These are phyloP conservation scores for Naematelia aurantialba DNA, from an alignment of 768 basidiomycete genomes.

Conservation along the genomic window DNA sequence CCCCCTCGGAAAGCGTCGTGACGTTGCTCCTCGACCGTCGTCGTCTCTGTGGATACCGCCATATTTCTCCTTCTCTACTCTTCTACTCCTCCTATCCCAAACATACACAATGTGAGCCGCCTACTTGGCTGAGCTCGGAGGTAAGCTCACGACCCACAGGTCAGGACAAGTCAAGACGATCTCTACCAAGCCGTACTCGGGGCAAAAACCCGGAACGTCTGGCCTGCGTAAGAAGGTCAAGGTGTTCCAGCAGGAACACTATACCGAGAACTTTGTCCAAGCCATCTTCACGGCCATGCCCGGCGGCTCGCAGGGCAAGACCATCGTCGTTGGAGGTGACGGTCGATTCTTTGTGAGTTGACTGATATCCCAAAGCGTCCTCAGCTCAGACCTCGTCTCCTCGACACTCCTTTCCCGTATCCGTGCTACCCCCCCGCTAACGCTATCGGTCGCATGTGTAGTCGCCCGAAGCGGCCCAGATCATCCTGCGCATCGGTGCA, in stretches of 20 bases:
- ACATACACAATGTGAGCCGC: not conserved
- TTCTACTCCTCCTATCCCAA: constrained; percentile 6
- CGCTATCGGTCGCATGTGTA: constrained; percentile 41
- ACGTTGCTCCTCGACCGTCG: too few relatives aligned
- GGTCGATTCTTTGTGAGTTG: constrained; percentile 69
- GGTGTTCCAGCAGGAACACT: constrained; percentile 98
- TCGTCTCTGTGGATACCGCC: too few relatives aligned
- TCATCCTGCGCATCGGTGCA: constrained; percentile 87
- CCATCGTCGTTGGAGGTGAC: constrained; percentile 94
- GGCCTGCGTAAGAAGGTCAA: constrained; percentile 97
- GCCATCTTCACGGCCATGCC: constrained; percentile 84
- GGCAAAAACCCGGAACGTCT: constrained; percentile 85
- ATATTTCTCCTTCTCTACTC: constrained; percentile 3
- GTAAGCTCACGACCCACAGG: constrained; percentile 21
- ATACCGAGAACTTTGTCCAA: constrained; percentile 98
- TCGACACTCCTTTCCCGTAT: not conserved
- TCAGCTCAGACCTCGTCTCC: not conserved
- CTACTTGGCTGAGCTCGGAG: not conserved
- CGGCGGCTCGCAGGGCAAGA: constrained; percentile 61
- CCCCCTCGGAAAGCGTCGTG: not conserved
- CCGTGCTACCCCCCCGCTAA: constrained; percentile 52
- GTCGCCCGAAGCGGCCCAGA: constrained; percentile 61
- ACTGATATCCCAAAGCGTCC: not conserved
- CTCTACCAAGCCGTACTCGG: constrained; percentile 78
- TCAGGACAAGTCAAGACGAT: constrained; percentile 60